A percentile compares a stretch with the other conserved stretches of the same genome.
These are phyloP conservation scores for Panaeolus cyanescens DNA, from an alignment of 768 basidiomycete genomes.

Conservation along the genomic window DNA sequence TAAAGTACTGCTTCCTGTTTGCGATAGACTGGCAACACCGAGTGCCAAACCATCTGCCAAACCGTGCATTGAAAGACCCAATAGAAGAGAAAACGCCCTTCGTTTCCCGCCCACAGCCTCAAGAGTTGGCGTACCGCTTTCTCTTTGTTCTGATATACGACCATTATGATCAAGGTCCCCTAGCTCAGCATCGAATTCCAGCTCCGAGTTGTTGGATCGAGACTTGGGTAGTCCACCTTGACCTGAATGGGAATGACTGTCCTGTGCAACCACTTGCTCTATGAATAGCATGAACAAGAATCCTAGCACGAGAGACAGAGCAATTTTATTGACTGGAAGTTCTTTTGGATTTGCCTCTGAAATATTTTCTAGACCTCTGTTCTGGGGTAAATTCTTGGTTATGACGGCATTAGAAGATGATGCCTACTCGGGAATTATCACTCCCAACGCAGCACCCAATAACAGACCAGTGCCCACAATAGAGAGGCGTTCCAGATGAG, in stretches of 20 bases:
- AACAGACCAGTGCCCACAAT: conserved; percentile 81
- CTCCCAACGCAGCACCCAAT: conserved; percentile 85
- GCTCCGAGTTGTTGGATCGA: conserved; percentile 17
- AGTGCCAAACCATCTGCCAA: conserved; percentile 92
- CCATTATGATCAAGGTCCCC: conserved; percentile 50
- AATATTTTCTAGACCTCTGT: conserved; percentile 74
- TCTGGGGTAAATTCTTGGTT: background rate
- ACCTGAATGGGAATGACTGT: conserved; percentile 41
- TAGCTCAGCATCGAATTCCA: conserved; percentile 66
- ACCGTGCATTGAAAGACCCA: conserved; percentile 87
- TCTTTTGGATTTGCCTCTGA: conserved; percentile 36
- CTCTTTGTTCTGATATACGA: conserved; percentile 15
- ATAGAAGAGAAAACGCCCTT: conserved; percentile 69
- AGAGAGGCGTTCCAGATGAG: conserved; percentile 42
- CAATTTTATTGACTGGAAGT: conserved; percentile 55
- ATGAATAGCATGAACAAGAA: conserved; percentile 66
- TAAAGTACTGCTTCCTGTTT: conserved; percentile 44
- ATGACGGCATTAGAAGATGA: background rate
- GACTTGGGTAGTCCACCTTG: conserved; percentile 9
- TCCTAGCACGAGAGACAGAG: conserved; percentile 65
- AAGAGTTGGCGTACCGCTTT: conserved; percentile 11
- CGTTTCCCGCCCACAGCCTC: conserved; percentile 25
- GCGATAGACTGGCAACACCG: conserved; percentile 61
- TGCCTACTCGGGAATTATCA: conserved; percentile 92
- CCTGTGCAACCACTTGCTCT: conserved; percentile 61